Conservation (phyloP, 2,329 filamentous ascomycete genomes). For the Ophiosphaerella herpotricha region DNA sequence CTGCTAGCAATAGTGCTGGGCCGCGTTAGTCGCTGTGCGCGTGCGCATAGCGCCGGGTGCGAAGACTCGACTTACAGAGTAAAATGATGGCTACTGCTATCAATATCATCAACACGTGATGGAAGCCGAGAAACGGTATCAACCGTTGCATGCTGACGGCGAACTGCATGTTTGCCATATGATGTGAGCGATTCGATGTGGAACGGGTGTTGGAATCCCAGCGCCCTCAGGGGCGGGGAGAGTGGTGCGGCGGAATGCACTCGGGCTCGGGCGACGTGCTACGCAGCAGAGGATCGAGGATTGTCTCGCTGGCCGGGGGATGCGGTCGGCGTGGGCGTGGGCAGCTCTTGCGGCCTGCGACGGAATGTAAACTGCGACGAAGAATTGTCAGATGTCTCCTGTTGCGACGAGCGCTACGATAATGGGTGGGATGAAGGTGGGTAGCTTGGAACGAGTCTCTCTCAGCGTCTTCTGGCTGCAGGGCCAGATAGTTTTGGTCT, state of each 20-base stretch:
- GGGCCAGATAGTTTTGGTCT: slow-evolving; percentile 38
- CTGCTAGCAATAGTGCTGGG: slow-evolving; percentile 84
- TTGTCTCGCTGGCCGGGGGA: slow-evolving; percentile 27
- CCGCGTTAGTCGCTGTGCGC: slow-evolving; percentile 24
- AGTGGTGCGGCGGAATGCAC: slow-evolving; percentile 38
- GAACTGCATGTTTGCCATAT: slow-evolving; percentile 56
- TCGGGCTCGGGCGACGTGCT: slow-evolving; percentile 24
- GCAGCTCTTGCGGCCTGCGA: slow-evolving; percentile 34
- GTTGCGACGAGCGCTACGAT: slow-evolving; percentile 21
- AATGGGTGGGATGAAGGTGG: slow-evolving; percentile 28
- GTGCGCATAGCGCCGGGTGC: no score
- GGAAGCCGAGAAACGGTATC: slow-evolving; percentile 68
- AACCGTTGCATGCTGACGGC: slow-evolving; percentile 59
- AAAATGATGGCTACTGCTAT: slow-evolving; percentile 93
- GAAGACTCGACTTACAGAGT: slow-evolving; percentile 71
- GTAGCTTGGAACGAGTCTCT: slow-evolving; percentile 41
- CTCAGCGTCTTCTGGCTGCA: slow-evolving; percentile 27
- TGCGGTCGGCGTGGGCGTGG: slow-evolving; percentile 21
- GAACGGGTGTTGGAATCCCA: slow-evolving; percentile 35
- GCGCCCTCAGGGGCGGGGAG: slow-evolving; percentile 51
- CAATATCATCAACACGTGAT: slow-evolving; percentile 95
- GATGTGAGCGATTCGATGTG: slow-evolving; percentile 26
- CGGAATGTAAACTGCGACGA: slow-evolving; percentile 39
- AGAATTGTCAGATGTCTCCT: slow-evolving; percentile 38
- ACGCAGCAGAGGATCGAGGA: slow-evolving; percentile 13